Conservation (phyloP, 805 yeast genomes). For the Sugiyamaella valdiviana region DNA sequence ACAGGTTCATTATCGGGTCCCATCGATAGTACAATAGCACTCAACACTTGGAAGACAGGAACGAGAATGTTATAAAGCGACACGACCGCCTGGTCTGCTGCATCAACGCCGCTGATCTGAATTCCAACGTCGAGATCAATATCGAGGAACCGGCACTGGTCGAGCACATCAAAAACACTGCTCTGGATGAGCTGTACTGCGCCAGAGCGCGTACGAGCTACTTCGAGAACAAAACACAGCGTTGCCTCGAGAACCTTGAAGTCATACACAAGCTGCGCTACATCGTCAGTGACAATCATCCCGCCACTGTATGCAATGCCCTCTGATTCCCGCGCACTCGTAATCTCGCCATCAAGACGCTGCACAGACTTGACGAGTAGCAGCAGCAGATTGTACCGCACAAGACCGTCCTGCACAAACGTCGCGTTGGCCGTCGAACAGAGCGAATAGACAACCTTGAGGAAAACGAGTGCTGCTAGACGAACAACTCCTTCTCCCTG, state of each 20-base stretch:
- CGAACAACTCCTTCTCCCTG: conserved; percentile 72
- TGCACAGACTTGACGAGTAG: conserved; percentile 61
- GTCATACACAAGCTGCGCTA: conserved; percentile 52
- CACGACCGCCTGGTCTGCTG: conserved; percentile 48
- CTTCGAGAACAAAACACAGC: conserved; percentile 59
- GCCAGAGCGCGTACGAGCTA: conserved; percentile 72
- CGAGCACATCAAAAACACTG: conserved; percentile 60
- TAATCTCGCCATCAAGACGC: conserved; percentile 60
- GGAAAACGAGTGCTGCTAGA: conserved; percentile 65
- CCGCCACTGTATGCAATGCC: background rate
- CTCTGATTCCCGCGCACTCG: conserved; percentile 18
- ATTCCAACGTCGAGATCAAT: conserved; percentile 80
- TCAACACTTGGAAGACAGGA: conserved; percentile 67
- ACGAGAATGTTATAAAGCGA: conserved; percentile 52
- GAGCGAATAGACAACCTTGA: conserved; percentile 60
- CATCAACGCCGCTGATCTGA: conserved; percentile 42
- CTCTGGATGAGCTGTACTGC: conserved; percentile 70
- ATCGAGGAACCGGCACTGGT: conserved; percentile 48
- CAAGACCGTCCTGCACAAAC: conserved; percentile 54
- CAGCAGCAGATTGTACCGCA: conserved; percentile 58
- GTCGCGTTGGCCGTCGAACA: conserved; percentile 46
- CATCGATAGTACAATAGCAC: conserved; percentile 62
- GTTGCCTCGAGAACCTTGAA: conserved; percentile 70
- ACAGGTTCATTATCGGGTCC: conserved; percentile 69
- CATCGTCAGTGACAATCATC: conserved; percentile 1